These are phyloP conservation scores for Parmelia sp. DNA, from an alignment of 495 filamentous ascomycete species.

Conservation along the genomic window DNA sequence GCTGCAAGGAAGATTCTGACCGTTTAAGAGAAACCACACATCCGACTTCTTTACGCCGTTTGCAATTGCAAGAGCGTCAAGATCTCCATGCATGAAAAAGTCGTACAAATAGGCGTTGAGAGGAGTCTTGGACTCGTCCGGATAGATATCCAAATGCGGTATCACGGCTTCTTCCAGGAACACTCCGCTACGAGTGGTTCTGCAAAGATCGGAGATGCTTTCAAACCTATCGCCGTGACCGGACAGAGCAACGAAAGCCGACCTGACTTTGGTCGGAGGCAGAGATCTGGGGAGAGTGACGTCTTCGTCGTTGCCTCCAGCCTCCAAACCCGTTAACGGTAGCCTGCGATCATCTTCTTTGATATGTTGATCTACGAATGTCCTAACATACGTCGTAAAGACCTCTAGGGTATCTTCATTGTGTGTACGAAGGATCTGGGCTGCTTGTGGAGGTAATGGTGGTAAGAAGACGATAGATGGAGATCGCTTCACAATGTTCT, in stretches of 20 bases:
- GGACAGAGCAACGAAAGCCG: constrained; percentile 65
- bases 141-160: constrained; percentile 54
- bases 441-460: constrained; percentile 51
- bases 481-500: constrained; percentile 42
- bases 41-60: constrained; percentile 59
- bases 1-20: background rate
- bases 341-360: constrained; percentile 44
- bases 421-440: constrained; percentile 48
- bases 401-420: constrained; percentile 56
- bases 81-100: constrained; percentile 65
- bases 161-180: constrained; percentile 68
- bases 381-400: constrained; percentile 61
- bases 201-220: constrained; percentile 57
- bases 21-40: constrained; percentile 58
- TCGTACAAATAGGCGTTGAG: constrained; percentile 69
- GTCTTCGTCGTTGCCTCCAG: constrained; percentile 32
- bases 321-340: constrained; percentile 49
- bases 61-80: constrained; percentile 45
- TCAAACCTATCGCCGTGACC: constrained; percentile 56
- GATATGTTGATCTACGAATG: constrained; percentile 59
- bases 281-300: constrained; percentile 6
- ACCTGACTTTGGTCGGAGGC: constrained; percentile 41
- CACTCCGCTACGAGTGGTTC: constrained; percentile 54
- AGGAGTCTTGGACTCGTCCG: constrained; percentile 43
- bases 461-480: constrained; percentile 58